These are phyloP conservation scores for Septoria linicola DNA, from an alignment of 2,329 filamentous ascomycete genomes.

Conservation along the genomic window DNA sequence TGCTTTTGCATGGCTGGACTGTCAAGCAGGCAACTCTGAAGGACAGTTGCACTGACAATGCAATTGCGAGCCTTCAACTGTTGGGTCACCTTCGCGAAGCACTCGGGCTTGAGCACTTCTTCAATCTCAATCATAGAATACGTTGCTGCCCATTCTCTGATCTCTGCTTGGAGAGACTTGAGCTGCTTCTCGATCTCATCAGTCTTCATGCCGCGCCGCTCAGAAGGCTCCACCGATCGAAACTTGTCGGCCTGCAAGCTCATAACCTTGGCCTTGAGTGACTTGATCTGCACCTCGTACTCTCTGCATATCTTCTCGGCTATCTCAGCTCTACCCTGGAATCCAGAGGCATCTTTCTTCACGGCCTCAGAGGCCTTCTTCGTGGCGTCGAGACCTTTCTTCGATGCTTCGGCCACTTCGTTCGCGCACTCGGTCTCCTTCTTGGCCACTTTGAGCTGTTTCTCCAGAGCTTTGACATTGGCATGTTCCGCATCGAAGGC, in stretches of 20 bases:
- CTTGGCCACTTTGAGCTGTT: too few relatives aligned
- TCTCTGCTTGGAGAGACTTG: too few relatives aligned
- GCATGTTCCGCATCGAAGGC: too few relatives aligned
- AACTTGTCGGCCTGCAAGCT: slow-evolving; percentile 7
- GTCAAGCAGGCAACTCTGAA: background rate
- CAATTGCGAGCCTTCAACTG: background rate
- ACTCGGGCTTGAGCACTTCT: background rate
- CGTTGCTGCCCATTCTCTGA: too few relatives aligned
- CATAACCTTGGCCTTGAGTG: background rate
- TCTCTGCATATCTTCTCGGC: background rate
- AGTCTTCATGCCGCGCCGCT: too few relatives aligned
- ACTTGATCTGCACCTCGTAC: background rate
- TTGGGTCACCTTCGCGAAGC: background rate
- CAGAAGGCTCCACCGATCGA: slow-evolving; percentile 10
- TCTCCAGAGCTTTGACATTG: too few relatives aligned
- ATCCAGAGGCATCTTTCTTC: background rate
- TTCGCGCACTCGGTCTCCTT: too few relatives aligned
- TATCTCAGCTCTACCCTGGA: too few relatives aligned
- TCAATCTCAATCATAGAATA: too few relatives aligned
- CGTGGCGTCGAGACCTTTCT: too few relatives aligned
- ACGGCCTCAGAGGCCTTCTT: background rate
- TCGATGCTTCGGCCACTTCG: too few relatives aligned
- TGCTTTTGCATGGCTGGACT: slow-evolving; percentile 13
- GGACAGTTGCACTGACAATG: background rate
- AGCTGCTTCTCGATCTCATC: too few relatives aligned